Conservation (phyloP, 1,139 yeast genomes). For the Diutina sp. region DNA sequence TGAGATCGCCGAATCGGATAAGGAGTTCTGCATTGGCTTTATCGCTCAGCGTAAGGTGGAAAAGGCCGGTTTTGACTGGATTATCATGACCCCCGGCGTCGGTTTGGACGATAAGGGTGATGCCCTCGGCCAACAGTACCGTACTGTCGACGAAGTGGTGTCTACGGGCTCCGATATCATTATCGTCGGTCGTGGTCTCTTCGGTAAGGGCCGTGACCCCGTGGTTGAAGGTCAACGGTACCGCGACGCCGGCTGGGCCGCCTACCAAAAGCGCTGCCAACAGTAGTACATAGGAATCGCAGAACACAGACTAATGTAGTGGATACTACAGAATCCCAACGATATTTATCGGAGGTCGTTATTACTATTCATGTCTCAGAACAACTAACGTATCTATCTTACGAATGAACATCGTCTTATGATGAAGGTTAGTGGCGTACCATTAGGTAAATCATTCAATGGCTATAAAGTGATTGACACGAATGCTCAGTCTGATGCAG, state of each 20-base stretch:
- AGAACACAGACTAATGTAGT: too few relatives aligned
- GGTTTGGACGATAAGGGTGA: slow-evolving; percentile 98
- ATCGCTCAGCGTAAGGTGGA: slow-evolving; percentile 90
- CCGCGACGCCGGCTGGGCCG: slow-evolving; percentile 88
- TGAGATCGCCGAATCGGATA: slow-evolving; percentile 79
- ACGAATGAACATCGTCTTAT: too few relatives aligned
- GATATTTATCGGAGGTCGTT: too few relatives aligned
- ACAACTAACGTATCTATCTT: too few relatives aligned
- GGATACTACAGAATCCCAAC: too few relatives aligned
- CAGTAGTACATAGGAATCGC: background rate
- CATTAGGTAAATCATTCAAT: too few relatives aligned
- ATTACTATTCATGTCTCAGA: too few relatives aligned
- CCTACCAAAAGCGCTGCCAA: slow-evolving; percentile 29
- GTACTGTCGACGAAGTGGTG: slow-evolving; percentile 80
- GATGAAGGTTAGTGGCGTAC: too few relatives aligned
- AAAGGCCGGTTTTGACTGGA: slow-evolving; percentile 88
- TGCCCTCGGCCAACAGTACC: slow-evolving; percentile 88
- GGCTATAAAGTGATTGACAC: too few relatives aligned
- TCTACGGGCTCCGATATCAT: slow-evolving; percentile 82
- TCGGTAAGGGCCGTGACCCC: slow-evolving; percentile 94
- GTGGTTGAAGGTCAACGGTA: slow-evolving; percentile 77
- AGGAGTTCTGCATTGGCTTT: slow-evolving; percentile 88
- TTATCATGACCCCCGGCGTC: slow-evolving; percentile 96
- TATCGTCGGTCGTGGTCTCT: slow-evolving; percentile 94
- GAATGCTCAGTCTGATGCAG: too few relatives aligned